Percentiles rank a stretch among this genome's conserved stretches.
phyloP scores from a whole-genome alignment of 495 filamentous ascomycete species.

The Collariella sp. region DNA sequence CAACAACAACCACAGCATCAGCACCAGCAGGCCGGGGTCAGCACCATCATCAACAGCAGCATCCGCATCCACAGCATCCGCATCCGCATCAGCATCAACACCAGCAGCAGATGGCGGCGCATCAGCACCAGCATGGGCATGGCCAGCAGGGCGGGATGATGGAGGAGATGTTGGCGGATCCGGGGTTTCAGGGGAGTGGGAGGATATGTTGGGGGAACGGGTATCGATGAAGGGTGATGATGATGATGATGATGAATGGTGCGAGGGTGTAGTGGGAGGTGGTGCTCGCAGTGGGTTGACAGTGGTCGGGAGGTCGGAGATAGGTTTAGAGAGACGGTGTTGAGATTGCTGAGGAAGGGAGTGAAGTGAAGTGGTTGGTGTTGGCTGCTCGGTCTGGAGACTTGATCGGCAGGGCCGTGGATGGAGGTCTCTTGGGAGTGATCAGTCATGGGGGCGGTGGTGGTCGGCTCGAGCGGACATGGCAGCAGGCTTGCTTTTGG shows the following conservation, averaged over 20 bases:
- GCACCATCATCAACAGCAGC: too few species aligned
- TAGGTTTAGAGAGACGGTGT: too few species aligned
- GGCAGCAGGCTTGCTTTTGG: not conserved
- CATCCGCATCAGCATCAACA: conserved; percentile 12
- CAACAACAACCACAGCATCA: conserved; percentile 6
- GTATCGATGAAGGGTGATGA: conserved; percentile 5
- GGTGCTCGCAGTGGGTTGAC: not conserved
- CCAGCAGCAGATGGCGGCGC: conserved; percentile 15
- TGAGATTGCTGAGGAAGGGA: too few species aligned
- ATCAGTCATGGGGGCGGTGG: too few species aligned
- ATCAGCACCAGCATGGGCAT: conserved; percentile 20
- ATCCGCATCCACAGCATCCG: conserved; percentile 4
- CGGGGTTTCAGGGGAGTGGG: conserved; percentile 23
- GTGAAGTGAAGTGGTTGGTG: not conserved
- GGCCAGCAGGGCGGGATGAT: conserved; percentile 33
- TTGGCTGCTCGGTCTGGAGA: not conserved
- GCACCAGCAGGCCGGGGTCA: too few species aligned
- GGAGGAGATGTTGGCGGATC: conserved; percentile 32
- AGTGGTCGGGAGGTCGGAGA: too few species aligned
- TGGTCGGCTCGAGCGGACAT: not conserved
- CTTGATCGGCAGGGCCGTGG: not conserved
- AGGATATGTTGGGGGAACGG: conserved; percentile 19
- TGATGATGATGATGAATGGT: not conserved
- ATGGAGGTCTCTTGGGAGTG: too few species aligned
- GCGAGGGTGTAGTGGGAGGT: not conserved